A percentile compares a stretch with the other conserved stretches of the same genome.
Conservation (phyloP, 2,329 filamentous ascomycete species). For the Lomentospora prolificans region DNA sequence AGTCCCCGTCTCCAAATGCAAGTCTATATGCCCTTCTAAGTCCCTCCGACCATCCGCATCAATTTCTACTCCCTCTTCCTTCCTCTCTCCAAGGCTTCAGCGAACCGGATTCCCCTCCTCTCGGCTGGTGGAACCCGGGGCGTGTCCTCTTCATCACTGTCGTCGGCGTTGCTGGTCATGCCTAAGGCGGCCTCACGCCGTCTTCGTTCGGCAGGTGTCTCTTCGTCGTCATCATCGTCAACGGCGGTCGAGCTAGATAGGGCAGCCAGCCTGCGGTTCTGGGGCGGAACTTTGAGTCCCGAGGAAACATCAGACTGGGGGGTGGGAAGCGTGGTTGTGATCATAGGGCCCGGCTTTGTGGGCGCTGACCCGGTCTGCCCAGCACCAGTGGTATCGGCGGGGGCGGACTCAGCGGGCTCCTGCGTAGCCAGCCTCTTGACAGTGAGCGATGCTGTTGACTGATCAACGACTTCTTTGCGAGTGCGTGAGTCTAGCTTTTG, state of each 20-base stretch:
- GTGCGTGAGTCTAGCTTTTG: conserved; percentile 60
- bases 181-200: conserved; percentile 67
- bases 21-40: neutral
- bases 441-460: conserved; percentile 35
- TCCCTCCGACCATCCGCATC: neutral
- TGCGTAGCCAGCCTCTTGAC: conserved; percentile 41
- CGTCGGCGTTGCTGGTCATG: conserved; percentile 32
- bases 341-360: neutral
- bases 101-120: conserved; percentile 52
- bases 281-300: conserved; percentile 13
- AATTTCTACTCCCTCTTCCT: neutral
- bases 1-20: neutral
- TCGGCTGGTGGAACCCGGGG: conserved; percentile 37
- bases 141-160: conserved; percentile 42
- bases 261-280: neutral
- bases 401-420: conserved; percentile 16
- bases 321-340: conserved; percentile 9
- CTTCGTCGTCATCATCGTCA: conserved; percentile 24
- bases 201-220: conserved; percentile 66
- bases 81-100: conserved; percentile 28
- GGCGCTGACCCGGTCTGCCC: neutral
- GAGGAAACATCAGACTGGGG: conserved; percentile 15
- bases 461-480: conserved; percentile 42
- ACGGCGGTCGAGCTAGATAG: conserved; percentile 1
- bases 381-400: conserved; percentile 4